Evolutionary conservation across 768 basidiomycete species (phyloP), one percentile per base, ranked within the genome.

Genomic region (Amanita rubescens): DNA sequence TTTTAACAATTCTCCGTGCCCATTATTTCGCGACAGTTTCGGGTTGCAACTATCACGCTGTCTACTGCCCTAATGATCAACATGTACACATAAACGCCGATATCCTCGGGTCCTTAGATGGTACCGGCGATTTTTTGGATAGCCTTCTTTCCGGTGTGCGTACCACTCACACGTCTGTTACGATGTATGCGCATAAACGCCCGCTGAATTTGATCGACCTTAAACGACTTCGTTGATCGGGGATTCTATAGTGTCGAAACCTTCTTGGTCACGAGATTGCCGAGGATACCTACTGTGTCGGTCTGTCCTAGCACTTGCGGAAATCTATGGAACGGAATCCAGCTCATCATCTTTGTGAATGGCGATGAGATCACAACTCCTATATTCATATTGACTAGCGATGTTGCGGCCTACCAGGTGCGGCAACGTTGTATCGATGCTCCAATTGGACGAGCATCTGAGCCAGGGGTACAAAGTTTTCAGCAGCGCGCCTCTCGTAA

Each of bases 221-320:
- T 32, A 95, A 94, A 94, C 57, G 95, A 97, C 71, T 98, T 97
- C 66, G 95, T 97, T 60, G 95, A 98, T 71, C 85, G 95, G 51
- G 95, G 95, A 30, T 96, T 93, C 73, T 97, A 96, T 76, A 87
- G 84, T 65, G 92, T 97, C 55, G 95, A 98, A 66, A 97, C 95
- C 0, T 95, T 97, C 67, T 80, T 96, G 17, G 35, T 49, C 47
- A 49, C 47, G 47, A 37, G 47, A 45, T 17, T n/a, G 17, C 27
- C 44, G 27, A 30, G 15, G 38, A 39, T n/a, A 3, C 19, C 19
- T 11, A 17, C 30, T 46, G 17, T 19, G 15, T 46, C 44, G 44
- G 44, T 44, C 42, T 12, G 44, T 17, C 30, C 17, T 46, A 46
- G 44, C n/a, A 46, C 27, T 30, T 17, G 15, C 5, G 44, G 44